A percentile compares a stretch with the other conserved stretches of the same genome.
These are phyloP conservation scores for Leucogyrophana mollusca DNA, from an alignment of 768 basidiomycete species.

Conservation along the genomic window DNA sequence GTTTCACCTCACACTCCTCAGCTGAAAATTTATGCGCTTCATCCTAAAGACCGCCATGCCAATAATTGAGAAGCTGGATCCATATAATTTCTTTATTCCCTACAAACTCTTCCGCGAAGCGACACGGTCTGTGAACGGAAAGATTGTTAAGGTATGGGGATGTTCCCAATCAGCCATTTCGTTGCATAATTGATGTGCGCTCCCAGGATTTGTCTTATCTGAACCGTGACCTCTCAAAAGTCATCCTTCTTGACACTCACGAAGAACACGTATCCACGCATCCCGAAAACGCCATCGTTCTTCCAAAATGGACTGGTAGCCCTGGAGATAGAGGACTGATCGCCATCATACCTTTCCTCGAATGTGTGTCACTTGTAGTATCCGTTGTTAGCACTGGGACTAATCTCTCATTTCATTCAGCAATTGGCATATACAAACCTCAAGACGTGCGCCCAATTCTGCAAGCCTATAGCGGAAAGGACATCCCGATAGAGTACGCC, in stretches of 20 bases:
- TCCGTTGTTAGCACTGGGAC: neutral
- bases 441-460: conserved; percentile 87
- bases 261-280: conserved; percentile 76
- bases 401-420: conserved; percentile 36
- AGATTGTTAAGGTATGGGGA: conserved; percentile 73
- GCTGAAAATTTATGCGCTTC: no score
- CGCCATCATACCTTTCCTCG: conserved; percentile 96
- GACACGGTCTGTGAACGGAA: conserved; percentile 78
- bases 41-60: conserved; percentile 76
- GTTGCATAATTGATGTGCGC: neutral
- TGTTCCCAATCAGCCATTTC: neutral
- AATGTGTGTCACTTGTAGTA: conserved; percentile 57
- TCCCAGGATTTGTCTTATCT: conserved; percentile 86
- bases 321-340: conserved; percentile 74
- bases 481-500: conserved; percentile 87
- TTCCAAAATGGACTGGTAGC: conserved; percentile 87
- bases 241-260: conserved; percentile 83
- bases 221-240: conserved; percentile 90
- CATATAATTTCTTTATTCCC: conserved; percentile 84
- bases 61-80: conserved; percentile 90
- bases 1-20: no score
- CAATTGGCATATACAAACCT: conserved; percentile 89
- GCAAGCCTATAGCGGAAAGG: conserved; percentile 80
- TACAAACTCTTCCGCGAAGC: conserved; percentile 94
- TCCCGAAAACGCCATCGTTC: conserved; percentile 83